A percentile compares a stretch with the other conserved stretches of the same genome.
These are phyloP conservation scores for Fusarium incarnatum DNA, from an alignment of 2,329 filamentous ascomycete species.

Conservation along the genomic window DNA sequence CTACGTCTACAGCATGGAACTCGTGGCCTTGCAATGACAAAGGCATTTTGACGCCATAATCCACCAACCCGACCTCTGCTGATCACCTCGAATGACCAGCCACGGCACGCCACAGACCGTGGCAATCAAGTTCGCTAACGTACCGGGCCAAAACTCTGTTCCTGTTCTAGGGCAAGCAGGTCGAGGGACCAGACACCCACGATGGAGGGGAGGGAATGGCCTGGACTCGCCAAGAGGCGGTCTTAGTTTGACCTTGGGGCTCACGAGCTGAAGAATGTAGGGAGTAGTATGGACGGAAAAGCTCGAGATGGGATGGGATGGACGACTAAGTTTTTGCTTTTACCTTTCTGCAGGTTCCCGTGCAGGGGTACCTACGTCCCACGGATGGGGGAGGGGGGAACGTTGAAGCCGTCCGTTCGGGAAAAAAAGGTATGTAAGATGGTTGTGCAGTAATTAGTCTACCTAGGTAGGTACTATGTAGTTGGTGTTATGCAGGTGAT, in stretches of 20 bases:
- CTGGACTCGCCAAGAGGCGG: conserved; percentile 26
- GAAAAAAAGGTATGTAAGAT: neutral
- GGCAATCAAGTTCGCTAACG: conserved; percentile 31
- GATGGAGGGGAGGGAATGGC: conserved; percentile 16
- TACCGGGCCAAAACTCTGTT: conserved; percentile 27
- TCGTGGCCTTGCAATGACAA: neutral
- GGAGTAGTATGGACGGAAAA: conserved; percentile 9
- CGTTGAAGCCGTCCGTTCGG: conserved; percentile 24
- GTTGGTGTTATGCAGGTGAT: conserved; percentile 25
- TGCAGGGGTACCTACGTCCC: neutral
- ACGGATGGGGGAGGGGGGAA: conserved; percentile 6
- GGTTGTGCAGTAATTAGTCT: conserved; percentile 18
- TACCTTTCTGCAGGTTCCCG: conserved; percentile 38
- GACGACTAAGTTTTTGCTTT: conserved; percentile 12
- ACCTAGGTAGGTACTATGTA: neutral
- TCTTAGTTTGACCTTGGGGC: conserved; percentile 16
- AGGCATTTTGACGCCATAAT: conserved; percentile 18
- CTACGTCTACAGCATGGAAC: neutral
- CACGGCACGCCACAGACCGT: conserved; percentile 22
- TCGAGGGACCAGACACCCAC: conserved; percentile 7
- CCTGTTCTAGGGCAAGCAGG: conserved; percentile 11
- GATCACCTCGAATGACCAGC: conserved; percentile 4
- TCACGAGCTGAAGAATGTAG: conserved; percentile 29
- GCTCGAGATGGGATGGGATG: conserved; percentile 16
- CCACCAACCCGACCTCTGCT: neutral